These are phyloP conservation scores for Fusarium drepaniforme DNA, from an alignment of 2,329 filamentous ascomycete genomes.

Conservation along the genomic window DNA sequence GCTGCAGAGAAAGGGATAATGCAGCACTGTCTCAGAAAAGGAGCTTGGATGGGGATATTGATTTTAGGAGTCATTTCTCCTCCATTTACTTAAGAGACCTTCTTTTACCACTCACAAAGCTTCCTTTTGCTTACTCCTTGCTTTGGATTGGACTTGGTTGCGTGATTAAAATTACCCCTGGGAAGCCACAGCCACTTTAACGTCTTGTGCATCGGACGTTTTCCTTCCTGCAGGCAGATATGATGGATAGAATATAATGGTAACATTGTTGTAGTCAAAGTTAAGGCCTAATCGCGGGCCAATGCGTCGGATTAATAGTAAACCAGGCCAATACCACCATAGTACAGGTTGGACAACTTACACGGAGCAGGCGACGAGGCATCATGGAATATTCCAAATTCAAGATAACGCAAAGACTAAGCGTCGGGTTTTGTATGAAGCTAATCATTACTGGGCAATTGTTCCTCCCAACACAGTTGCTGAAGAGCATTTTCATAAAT, in stretches of 20 bases:
- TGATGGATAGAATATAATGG: background rate
- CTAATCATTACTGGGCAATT: background rate
- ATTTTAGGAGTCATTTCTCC: background rate
- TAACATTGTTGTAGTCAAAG: background rate
- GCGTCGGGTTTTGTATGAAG: background rate
- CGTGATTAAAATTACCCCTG: background rate
- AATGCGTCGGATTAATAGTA: background rate
- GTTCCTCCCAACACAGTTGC: background rate
- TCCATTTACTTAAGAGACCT: background rate
- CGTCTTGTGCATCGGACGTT: background rate
- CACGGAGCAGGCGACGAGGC: background rate
- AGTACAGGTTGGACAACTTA: background rate
- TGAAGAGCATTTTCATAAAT: slow-evolving; percentile 1
- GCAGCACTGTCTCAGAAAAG: background rate
- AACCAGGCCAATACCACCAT: background rate
- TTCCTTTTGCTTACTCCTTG: background rate
- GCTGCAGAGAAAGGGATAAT: slow-evolving; percentile 27
- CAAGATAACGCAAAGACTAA: background rate
- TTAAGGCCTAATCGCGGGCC: background rate
- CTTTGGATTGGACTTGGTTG: background rate
- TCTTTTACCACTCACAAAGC: background rate
- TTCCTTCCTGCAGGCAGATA: background rate
- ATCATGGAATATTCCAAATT: background rate
- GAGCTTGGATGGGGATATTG: background rate
- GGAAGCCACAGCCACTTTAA: background rate